Conservation (phyloP, 768 basidiomycete genomes). For the Tricholoma flavovirens region DNA sequence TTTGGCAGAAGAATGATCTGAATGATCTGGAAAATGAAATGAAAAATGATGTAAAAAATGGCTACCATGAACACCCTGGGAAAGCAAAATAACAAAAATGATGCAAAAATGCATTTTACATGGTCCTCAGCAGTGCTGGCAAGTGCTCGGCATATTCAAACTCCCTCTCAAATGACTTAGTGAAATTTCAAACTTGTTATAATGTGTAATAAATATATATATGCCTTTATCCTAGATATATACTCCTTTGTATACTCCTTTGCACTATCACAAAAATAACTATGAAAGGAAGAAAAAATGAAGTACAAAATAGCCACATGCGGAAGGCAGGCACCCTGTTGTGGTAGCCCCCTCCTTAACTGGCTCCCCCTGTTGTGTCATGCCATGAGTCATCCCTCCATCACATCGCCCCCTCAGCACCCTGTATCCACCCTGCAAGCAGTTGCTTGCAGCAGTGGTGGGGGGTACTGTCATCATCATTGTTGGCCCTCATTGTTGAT, state of each 20-base stretch:
- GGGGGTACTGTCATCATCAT: background rate
- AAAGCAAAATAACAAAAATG: too few relatives aligned
- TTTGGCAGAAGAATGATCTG: too few relatives aligned
- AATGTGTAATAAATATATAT: background rate
- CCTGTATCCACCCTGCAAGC: background rate
- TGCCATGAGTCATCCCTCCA: background rate
- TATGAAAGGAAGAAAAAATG: background rate
- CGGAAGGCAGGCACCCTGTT: background rate
- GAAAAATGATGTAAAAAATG: too few relatives aligned
- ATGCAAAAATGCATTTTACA: too few relatives aligned
- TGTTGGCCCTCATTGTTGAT: background rate
- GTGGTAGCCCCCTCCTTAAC: background rate
- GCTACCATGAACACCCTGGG: too few relatives aligned
- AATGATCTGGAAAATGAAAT: too few relatives aligned
- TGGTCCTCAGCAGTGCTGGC: too few relatives aligned
- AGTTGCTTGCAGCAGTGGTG: background rate
- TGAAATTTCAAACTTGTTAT: background rate
- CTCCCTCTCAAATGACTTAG: too few relatives aligned
- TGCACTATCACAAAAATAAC: background rate
- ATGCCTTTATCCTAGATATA: background rate
- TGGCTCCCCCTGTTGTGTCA: background rate
- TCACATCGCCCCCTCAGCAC: background rate
- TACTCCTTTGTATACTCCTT: background rate
- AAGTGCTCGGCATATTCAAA: too few relatives aligned
- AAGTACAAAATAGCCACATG: background rate